Evolutionary conservation across 805 yeast genomes (phyloP).

Genomic region (Cyberlindnera subsufficiens): DNA sequence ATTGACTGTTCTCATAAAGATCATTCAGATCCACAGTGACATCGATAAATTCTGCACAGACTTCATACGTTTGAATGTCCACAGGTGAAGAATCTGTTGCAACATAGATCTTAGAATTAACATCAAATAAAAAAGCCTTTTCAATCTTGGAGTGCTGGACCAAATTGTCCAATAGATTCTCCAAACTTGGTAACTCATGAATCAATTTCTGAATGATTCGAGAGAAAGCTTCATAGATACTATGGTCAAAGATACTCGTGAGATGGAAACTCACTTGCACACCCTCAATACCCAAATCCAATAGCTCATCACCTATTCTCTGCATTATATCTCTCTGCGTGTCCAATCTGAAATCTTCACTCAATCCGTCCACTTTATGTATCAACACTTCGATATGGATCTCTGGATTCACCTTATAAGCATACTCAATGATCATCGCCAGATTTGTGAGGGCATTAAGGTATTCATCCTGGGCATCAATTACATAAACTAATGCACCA

Average conservation of each 20-base stretch:
- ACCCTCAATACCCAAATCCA: conserved; percentile 85
- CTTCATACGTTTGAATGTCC: conserved; percentile 91
- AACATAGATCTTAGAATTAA: conserved; percentile 87
- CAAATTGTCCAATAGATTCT: conserved; percentile 80
- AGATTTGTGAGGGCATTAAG: conserved; percentile 84
- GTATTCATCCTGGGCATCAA: conserved; percentile 94
- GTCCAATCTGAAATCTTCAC: conserved; percentile 90
- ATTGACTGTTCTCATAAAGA: conserved; percentile 37
- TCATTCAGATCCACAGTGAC: conserved; percentile 86
- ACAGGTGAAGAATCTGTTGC: conserved; percentile 96
- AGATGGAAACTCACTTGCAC: conserved; percentile 87
- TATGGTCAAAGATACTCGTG: conserved; percentile 92
- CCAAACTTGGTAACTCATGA: conserved; percentile 82
- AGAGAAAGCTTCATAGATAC: conserved; percentile 92
- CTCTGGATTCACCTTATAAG: conserved; percentile 74
- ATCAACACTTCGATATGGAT: conserved; percentile 89
- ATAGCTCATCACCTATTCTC: conserved; percentile 85
- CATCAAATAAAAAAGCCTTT: conserved; percentile 87
- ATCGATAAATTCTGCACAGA: conserved; percentile 95
- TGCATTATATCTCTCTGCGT: conserved; percentile 97
- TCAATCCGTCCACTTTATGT: conserved; percentile 92
- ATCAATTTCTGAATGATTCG: conserved; percentile 88
- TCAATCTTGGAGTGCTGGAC: conserved; percentile 89
- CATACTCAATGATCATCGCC: conserved; percentile 83
- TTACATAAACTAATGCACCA: conserved; percentile 89